Percentiles rank a stretch among this genome's conserved stretches.
phyloP scores from a whole-genome alignment of 2,329 filamentous ascomycete species.

The Fonsecaea multimorphosa region DNA sequence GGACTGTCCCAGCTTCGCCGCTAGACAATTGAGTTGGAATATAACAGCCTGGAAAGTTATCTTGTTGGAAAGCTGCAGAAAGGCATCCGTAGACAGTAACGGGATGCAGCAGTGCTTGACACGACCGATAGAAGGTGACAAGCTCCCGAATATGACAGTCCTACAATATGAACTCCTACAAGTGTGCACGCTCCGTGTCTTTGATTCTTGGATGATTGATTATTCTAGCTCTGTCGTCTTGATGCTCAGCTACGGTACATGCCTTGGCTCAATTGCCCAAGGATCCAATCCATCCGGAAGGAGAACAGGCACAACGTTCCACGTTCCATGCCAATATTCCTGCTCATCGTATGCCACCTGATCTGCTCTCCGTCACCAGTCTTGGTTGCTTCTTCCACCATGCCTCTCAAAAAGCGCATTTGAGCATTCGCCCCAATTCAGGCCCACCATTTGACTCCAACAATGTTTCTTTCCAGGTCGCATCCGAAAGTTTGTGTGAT shows the following conservation, averaged over 20 bases:
- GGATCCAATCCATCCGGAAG: neutral
- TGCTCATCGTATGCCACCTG: neutral
- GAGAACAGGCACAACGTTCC: neutral
- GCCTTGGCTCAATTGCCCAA: neutral
- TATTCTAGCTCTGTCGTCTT: neutral
- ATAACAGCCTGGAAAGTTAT: neutral
- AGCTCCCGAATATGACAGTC: neutral
- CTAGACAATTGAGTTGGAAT: neutral
- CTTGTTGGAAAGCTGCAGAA: neutral
- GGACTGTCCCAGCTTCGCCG: neutral
- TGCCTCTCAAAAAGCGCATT: neutral
- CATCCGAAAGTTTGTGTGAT: neutral
- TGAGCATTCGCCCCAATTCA: neutral
- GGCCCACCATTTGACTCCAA: neutral
- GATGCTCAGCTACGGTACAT: neutral
- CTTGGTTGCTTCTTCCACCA: neutral
- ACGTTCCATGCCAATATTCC: neutral
- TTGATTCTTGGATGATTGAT: neutral
- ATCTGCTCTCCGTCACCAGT: neutral
- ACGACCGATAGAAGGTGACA: neutral
- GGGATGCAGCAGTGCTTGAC: neutral
- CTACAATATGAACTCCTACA: neutral
- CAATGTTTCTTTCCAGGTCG: neutral
- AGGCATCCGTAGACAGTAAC: neutral
- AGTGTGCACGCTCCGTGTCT: neutral